Percentiles rank a stretch among this genome's conserved stretches.
Evolutionary conservation across 2,329 filamentous ascomycete species (phyloP).

Genomic region (Trichoderma polysporum): DNA sequence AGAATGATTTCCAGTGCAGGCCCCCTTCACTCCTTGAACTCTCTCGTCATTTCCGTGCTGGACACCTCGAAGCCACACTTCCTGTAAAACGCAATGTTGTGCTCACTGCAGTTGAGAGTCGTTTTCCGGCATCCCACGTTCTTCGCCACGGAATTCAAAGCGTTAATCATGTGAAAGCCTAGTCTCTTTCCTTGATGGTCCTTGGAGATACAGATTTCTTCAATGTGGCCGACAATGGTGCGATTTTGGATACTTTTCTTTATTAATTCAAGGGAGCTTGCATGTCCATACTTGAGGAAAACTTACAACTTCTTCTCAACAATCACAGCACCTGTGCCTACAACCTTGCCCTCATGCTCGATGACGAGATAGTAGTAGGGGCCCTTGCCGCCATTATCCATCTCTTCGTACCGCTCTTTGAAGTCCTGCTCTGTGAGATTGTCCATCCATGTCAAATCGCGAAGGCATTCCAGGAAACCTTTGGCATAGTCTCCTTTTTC

Average conservation of each 20-base stretch:
- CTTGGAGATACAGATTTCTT: slow-evolving; percentile 78
- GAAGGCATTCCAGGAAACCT: slow-evolving; percentile 73
- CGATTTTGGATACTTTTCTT: slow-evolving; percentile 60
- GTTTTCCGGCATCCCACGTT: slow-evolving; percentile 78
- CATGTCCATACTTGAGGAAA: neutral
- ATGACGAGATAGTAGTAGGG: slow-evolving; percentile 72
- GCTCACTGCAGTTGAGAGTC: slow-evolving; percentile 75
- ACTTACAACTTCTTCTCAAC: slow-evolving; percentile 76
- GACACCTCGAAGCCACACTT: slow-evolving; percentile 30
- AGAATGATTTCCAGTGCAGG: neutral
- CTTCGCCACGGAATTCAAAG: slow-evolving; percentile 69
- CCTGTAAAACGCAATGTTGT: slow-evolving; percentile 75
- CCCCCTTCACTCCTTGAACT: slow-evolving; percentile 2
- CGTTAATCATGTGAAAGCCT: slow-evolving; percentile 73
- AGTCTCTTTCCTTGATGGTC: slow-evolving; percentile 81
- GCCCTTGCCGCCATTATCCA: slow-evolving; percentile 36
- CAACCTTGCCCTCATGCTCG: slow-evolving; percentile 60
- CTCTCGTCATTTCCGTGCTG: slow-evolving; percentile 26
- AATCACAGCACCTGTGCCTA: slow-evolving; percentile 73
- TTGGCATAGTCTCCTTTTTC: slow-evolving; percentile 64
- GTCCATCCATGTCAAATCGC: slow-evolving; percentile 74
- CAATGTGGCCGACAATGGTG: slow-evolving; percentile 73
- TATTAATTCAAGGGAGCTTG: neutral
- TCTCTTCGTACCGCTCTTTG: slow-evolving; percentile 66
- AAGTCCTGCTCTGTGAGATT: slow-evolving; percentile 67